phyloP scores from a whole-genome alignment of 306 rosid species.

The Gleditsia sinensis region DNA sequence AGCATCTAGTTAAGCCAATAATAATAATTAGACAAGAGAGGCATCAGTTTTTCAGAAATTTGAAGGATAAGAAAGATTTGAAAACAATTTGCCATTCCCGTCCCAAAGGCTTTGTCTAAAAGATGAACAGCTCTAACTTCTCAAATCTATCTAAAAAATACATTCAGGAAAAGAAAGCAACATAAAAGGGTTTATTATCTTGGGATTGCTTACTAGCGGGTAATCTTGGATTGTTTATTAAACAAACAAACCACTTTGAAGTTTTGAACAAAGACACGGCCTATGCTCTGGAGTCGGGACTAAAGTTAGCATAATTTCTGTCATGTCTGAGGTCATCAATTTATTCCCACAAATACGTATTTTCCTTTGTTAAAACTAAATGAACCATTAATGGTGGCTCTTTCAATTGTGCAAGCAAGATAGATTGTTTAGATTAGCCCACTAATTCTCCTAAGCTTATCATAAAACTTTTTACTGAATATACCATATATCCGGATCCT shows the following conservation, averaged over 20 bases:
- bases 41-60: background rate
- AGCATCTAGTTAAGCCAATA: background rate
- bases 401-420: background rate
- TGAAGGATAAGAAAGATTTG: background rate
- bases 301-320: background rate
- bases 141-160: background rate
- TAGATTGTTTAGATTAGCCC: background rate
- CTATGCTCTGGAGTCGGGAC: background rate
- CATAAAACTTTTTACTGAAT: background rate
- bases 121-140: background rate
- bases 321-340: background rate
- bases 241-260: background rate
- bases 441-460: constrained; percentile 1
- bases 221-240: background rate
- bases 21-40: background rate
- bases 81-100: background rate
- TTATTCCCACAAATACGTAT: background rate
- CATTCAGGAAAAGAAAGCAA: background rate
- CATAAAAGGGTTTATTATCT: background rate
- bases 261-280: background rate
- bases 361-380: constrained; percentile 1
- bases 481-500: constrained; percentile 7
- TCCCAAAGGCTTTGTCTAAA: background rate
- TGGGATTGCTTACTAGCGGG: background rate
- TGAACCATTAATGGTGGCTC: background rate